A percentile compares a stretch with the other conserved stretches of the same genome.
phyloP scores from a whole-genome alignment of 1,139 yeast genomes.

The Hemisphaericaspora subhashii region DNA sequence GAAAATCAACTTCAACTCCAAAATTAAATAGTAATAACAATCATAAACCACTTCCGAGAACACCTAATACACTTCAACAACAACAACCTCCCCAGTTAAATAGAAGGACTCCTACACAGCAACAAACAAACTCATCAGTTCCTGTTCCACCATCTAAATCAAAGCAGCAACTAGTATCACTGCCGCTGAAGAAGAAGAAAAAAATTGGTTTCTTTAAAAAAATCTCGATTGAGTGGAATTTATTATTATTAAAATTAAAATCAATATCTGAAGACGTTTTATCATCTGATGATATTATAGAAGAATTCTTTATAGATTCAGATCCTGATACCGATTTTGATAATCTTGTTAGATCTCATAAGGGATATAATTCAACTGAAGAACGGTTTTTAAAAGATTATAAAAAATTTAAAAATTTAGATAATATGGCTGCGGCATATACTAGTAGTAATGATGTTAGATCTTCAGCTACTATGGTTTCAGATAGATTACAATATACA shows the following conservation, averaged over 20 bases:
- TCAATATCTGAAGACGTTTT: constrained; percentile 45
- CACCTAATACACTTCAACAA: not conserved
- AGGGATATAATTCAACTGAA: constrained; percentile 26
- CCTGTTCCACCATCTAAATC: not conserved
- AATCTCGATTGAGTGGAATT: constrained; percentile 35
- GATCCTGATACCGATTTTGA: constrained; percentile 32
- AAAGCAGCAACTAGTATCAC: not conserved
- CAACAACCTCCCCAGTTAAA: not conserved
- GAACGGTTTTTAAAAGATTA: constrained; percentile 36
- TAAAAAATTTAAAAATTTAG: constrained; percentile 35
- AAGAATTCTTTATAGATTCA: constrained; percentile 42
- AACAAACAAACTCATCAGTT: constrained; percentile 1
- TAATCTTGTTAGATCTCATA: constrained; percentile 20
- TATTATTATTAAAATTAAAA: constrained; percentile 33
- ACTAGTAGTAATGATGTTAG: constrained; percentile 8
- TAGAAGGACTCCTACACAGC: not conserved
- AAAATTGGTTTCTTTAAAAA: constrained; percentile 26
- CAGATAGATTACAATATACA: constrained; percentile 13
- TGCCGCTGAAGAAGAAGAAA: constrained; percentile 3
- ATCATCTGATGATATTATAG: constrained; percentile 40
- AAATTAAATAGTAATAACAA: constrained; percentile 6
- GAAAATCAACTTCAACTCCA: constrained; percentile 13
- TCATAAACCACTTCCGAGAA: constrained; percentile 1
- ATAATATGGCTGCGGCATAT: constrained; percentile 31
- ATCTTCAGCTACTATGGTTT: constrained; percentile 15